Percentiles rank a stretch among this genome's conserved stretches.
Conservation (phyloP, 1,139 yeast genomes). For the Zygoascus hellenicus region DNA sequence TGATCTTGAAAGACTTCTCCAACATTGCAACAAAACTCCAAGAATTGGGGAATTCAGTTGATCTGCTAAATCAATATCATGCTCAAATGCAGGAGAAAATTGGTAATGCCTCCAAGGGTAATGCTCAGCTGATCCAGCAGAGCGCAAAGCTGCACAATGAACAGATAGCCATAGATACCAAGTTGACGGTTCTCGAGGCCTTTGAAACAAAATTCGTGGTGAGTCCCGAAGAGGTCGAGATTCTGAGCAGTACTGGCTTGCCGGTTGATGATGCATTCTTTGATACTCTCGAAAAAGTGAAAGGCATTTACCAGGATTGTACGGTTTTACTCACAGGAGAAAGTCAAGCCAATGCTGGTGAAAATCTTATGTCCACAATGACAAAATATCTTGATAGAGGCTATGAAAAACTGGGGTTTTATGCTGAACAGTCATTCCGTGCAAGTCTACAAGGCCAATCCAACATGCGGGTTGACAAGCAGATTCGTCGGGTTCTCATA, state of each 20-base stretch:
- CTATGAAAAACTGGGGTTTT: conserved; percentile 43
- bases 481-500: conserved; percentile 28
- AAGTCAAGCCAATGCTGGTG: conserved; percentile 46
- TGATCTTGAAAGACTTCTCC: conserved; percentile 55
- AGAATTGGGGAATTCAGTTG: conserved; percentile 39
- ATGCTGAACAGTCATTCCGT: conserved; percentile 36
- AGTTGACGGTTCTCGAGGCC: conserved; percentile 50
- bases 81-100: conserved; percentile 28
- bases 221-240: conserved; percentile 57
- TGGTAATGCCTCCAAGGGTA: conserved; percentile 25
- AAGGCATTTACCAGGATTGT: conserved; percentile 60
- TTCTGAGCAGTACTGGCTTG: conserved; percentile 26
- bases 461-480: conserved; percentile 24
- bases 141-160: conserved; percentile 41
- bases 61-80: conserved; percentile 31
- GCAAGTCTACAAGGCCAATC: conserved; percentile 20
- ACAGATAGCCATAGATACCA: conserved; percentile 43
- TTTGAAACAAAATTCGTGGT: conserved; percentile 64
- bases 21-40: conserved; percentile 43
- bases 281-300: conserved; percentile 52
- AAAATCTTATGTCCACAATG: conserved; percentile 59
- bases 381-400: conserved; percentile 48
- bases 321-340: conserved; percentile 55
- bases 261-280: conserved; percentile 52
- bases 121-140: conserved; percentile 32